Conservation (phyloP, 108 stramenopile genomes). For the Seminavis robusta region DNA sequence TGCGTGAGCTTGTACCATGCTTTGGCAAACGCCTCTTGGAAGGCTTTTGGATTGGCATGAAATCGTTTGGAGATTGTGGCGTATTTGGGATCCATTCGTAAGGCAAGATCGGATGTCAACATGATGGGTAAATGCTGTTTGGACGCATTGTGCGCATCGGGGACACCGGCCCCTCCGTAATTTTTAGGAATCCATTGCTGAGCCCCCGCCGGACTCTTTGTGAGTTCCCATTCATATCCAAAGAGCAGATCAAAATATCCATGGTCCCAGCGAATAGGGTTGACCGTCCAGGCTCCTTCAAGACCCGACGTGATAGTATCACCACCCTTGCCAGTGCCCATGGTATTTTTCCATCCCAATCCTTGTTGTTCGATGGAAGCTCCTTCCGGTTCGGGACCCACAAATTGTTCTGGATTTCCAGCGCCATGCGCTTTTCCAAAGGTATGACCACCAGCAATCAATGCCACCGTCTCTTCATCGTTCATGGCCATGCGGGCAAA, state of each 20-base stretch:
- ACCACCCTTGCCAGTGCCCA: constrained; percentile 47
- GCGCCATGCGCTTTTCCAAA: constrained; percentile 83
- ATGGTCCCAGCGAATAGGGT: constrained; percentile 69
- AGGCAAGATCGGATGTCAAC: constrained; percentile 70
- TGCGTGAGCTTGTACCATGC: constrained; percentile 80
- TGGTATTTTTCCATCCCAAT: constrained; percentile 64
- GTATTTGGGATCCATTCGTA: constrained; percentile 63
- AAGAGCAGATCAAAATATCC: constrained; percentile 69
- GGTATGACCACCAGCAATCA: constrained; percentile 81
- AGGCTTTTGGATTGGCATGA: constrained; percentile 42
- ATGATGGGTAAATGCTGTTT: constrained; percentile 59
- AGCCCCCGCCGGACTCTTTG: constrained; percentile 70
- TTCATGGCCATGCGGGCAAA: constrained; percentile 77
- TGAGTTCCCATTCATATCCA: constrained; percentile 64
- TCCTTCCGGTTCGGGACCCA: constrained; percentile 72
- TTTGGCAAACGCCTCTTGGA: constrained; percentile 57
- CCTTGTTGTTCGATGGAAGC: constrained; percentile 65
- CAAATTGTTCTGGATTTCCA: constrained; percentile 43
- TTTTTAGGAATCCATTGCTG: constrained; percentile 62
- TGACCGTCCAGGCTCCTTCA: constrained; percentile 74
- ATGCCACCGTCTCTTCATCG: constrained; percentile 75
- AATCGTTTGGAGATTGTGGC: constrained; percentile 49
- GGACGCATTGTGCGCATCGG: constrained; percentile 55
- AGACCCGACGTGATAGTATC: constrained; percentile 72
- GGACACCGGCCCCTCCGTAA: constrained; percentile 40